Conservation (phyloP, 2,329 filamentous ascomycete genomes). For the Trichoderma sp. region DNA sequence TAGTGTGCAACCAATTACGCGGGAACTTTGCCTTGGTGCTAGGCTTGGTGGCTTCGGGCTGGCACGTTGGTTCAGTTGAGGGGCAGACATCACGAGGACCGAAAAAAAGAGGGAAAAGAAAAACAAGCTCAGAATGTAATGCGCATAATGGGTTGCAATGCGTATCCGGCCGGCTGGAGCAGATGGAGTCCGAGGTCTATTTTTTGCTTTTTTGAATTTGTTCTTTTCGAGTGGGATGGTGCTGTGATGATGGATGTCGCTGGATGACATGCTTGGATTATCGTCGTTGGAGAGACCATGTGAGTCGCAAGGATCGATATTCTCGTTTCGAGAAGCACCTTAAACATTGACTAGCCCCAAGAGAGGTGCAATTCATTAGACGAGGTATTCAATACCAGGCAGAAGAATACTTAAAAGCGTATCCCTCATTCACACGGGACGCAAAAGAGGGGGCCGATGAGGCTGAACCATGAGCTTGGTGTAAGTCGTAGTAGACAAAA, state of each 20-base stretch:
- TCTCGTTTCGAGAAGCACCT: not conserved
- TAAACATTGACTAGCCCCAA: not conserved
- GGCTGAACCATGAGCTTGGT: not conserved
- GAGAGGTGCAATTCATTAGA: not conserved
- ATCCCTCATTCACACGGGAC: not conserved
- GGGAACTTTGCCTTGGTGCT: not conserved
- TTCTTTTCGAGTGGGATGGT: not conserved
- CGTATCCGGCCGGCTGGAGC: not conserved
- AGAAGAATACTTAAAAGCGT: not conserved
- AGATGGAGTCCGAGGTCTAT: not conserved
- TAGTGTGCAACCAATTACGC: slow-evolving; percentile 4
- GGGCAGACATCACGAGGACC: slow-evolving; percentile 16
- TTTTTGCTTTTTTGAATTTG: not conserved
- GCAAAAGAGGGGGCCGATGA: slow-evolving; percentile 8
- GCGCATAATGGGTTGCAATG: not conserved
- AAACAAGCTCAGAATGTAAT: not conserved
- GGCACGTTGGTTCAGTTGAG: slow-evolving; percentile 15
- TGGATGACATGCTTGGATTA: not conserved
- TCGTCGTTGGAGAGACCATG: not conserved
- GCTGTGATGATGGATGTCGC: not conserved
- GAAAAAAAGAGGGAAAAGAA: slow-evolving; percentile 2
- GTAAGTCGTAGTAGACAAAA: not conserved
- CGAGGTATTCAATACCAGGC: not conserved
- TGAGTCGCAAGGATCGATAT: not conserved
- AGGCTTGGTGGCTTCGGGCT: not conserved